Evolutionary conservation across 139 green algal species (phyloP).

Genomic region (Zygnema circumcarinatum): DNA sequence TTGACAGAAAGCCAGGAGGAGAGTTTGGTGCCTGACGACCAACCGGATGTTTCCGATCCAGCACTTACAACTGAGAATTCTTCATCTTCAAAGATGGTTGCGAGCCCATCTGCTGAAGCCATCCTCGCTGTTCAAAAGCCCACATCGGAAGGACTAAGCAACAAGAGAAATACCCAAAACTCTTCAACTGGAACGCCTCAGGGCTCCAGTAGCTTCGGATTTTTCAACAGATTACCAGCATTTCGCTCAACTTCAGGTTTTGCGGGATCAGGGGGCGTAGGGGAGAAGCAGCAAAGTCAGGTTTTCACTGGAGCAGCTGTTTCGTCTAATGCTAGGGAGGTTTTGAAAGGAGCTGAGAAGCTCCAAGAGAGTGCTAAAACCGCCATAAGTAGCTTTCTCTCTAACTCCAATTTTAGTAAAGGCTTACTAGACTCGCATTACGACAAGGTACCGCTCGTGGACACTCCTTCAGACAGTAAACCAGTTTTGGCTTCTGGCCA

Average conservation of each 20-base stretch:
- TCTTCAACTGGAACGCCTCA: too few relatives aligned
- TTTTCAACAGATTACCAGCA: background rate
- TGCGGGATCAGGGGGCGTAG: background rate
- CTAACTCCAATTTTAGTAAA: background rate
- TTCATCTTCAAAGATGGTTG: too few relatives aligned
- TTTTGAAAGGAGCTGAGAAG: constrained; percentile 6
- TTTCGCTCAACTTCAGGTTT: background rate
- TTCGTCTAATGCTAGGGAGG: background rate
- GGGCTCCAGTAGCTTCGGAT: background rate
- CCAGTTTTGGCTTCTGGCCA: background rate
- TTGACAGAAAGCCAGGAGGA: too few relatives aligned
- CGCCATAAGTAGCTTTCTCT: constrained; percentile 19
- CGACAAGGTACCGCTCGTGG: background rate
- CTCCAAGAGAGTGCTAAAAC: constrained; percentile 29
- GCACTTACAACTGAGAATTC: background rate
- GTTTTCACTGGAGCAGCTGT: background rate
- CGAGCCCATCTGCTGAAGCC: too few relatives aligned
- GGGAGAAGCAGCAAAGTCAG: too few relatives aligned
- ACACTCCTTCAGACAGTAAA: background rate
- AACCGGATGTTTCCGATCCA: background rate
- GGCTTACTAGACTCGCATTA: background rate
- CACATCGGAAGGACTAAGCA: background rate
- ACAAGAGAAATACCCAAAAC: too few relatives aligned
- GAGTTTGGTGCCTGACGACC: background rate
- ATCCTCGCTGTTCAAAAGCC: background rate